These are phyloP conservation scores for Nakazawaea sp. DNA, from an alignment of 805 yeast species.

Conservation along the genomic window DNA sequence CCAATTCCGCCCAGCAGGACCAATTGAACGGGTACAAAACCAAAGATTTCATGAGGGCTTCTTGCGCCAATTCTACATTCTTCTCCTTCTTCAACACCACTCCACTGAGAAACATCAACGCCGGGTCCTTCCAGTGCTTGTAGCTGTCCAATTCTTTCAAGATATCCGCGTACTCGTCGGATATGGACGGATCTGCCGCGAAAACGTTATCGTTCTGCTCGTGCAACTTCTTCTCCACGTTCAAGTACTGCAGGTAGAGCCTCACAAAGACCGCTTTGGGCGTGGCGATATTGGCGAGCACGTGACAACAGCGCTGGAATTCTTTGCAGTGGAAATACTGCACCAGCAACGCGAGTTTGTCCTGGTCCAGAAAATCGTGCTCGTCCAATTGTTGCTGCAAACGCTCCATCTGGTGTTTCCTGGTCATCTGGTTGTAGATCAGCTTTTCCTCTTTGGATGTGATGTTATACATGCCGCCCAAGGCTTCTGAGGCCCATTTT, in stretches of 20 bases:
- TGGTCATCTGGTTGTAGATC: slow-evolving; percentile 13
- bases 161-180: slow-evolving; percentile 22
- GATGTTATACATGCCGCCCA: slow-evolving; percentile 3
- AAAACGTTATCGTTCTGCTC: slow-evolving; percentile 69
- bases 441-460: slow-evolving; percentile 16
- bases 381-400: not conserved
- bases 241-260: slow-evolving; percentile 61
- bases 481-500: slow-evolving; percentile 49
- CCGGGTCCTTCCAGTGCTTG: slow-evolving; percentile 37
- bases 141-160: slow-evolving; percentile 35
- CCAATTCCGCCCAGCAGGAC: slow-evolving; percentile 87
- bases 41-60: slow-evolving; percentile 53
- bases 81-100: slow-evolving; percentile 56
- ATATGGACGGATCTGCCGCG: slow-evolving; percentile 3
- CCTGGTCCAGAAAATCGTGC: slow-evolving; percentile 25
- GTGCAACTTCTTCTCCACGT: slow-evolving; percentile 71
- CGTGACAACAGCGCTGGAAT: slow-evolving; percentile 67
- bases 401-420: not conserved
- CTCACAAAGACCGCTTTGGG: slow-evolving; percentile 53
- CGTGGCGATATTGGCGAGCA: slow-evolving; percentile 42
- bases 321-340: slow-evolving; percentile 78
- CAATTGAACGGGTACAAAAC: slow-evolving; percentile 77
- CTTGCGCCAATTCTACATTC: slow-evolving; percentile 53
- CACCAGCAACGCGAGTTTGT: slow-evolving; percentile 53
- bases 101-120: slow-evolving; percentile 69